Conservation (phyloP, 257 asterid genomes). For the Penstemon davidsonii region DNA sequence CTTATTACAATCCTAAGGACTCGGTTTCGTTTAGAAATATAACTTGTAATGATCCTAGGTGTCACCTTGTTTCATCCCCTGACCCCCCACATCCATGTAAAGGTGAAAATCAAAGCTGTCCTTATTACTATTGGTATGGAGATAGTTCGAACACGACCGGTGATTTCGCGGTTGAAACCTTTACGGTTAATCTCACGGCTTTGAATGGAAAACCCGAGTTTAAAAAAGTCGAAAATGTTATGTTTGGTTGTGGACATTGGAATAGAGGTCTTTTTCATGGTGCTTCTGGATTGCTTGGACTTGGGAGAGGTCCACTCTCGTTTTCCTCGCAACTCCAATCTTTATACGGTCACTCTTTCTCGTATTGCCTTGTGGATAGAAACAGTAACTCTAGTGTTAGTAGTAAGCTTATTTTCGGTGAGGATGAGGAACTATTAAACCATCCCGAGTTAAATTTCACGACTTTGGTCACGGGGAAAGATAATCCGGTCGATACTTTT, state of each 20-base stretch:
- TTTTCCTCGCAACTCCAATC: constrained; percentile 82
- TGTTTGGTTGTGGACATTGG: constrained; percentile 99
- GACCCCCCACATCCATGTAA: constrained; percentile 61
- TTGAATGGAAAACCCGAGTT: constrained; percentile 45
- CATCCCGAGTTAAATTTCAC: constrained; percentile 74
- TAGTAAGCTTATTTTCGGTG: constrained; percentile 84
- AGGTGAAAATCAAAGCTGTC: constrained; percentile 55
- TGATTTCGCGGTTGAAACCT: constrained; percentile 75
- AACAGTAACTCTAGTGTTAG: constrained; percentile 74
- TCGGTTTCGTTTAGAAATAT: constrained; percentile 59
- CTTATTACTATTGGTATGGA: constrained; percentile 94
- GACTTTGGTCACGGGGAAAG: constrained; percentile 47
- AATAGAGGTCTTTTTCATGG: constrained; percentile 91
- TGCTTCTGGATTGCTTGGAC: constrained; percentile 85
- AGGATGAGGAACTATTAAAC: constrained; percentile 50
- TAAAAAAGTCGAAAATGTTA: constrained; percentile 67
- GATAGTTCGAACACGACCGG: constrained; percentile 93
- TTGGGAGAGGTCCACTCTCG: constrained; percentile 81
- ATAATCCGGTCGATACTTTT: constrained; percentile 68
- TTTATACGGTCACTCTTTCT: constrained; percentile 68
- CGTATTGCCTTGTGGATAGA: constrained; percentile 84
- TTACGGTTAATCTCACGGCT: constrained; percentile 75
- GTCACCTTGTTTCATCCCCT: constrained; percentile 74
- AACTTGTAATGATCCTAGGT: constrained; percentile 68
- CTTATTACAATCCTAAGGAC: constrained; percentile 56